Evolutionary conservation across 176 grass and related monocot species (phyloP).

Genomic region (Juncus inflexus): DNA sequence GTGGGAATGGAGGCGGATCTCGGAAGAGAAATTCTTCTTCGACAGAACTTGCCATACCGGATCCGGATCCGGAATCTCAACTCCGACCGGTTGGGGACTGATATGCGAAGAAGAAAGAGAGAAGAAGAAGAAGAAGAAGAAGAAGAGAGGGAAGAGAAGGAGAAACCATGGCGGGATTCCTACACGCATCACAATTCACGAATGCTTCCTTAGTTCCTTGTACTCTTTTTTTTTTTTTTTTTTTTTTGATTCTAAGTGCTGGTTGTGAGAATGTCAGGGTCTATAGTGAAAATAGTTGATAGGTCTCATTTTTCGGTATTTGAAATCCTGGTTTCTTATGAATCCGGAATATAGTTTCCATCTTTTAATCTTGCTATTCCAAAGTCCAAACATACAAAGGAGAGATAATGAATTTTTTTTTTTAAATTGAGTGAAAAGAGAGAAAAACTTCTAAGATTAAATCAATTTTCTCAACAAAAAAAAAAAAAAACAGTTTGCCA

Average conservation of each 20-base stretch:
- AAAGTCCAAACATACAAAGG: too few species aligned
- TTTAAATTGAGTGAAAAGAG: too few species aligned
- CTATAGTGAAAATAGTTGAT: too few species aligned
- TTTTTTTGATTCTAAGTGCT: too few species aligned
- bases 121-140: neutral
- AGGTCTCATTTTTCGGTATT: too few species aligned
- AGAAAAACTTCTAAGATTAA: too few species aligned
- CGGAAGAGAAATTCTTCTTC: conserved; percentile 70
- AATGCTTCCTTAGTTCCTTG: conserved; percentile 15
- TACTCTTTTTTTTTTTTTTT: neutral
- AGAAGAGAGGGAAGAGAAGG: conserved; percentile 18
- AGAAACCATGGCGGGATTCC: conserved; percentile 31
- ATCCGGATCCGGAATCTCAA: neutral
- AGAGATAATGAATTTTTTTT: too few species aligned
- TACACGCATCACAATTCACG: conserved; percentile 37
- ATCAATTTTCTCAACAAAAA: too few species aligned
- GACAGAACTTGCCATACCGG: conserved; percentile 63
- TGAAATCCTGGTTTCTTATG: too few species aligned
- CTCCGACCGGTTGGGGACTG: neutral
- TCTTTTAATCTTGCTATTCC: too few species aligned
- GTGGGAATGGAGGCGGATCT: conserved; percentile 66
- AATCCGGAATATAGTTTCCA: too few species aligned
- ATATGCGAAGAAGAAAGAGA: conserved; percentile 15
- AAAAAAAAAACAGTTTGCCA: too few species aligned
- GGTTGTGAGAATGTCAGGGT: conserved; percentile 1